A percentile compares a stretch with the other conserved stretches of the same genome.
These are phyloP conservation scores for Coniochaeta prunicola DNA, from an alignment of 2,329 filamentous ascomycete species.

Conservation along the genomic window DNA sequence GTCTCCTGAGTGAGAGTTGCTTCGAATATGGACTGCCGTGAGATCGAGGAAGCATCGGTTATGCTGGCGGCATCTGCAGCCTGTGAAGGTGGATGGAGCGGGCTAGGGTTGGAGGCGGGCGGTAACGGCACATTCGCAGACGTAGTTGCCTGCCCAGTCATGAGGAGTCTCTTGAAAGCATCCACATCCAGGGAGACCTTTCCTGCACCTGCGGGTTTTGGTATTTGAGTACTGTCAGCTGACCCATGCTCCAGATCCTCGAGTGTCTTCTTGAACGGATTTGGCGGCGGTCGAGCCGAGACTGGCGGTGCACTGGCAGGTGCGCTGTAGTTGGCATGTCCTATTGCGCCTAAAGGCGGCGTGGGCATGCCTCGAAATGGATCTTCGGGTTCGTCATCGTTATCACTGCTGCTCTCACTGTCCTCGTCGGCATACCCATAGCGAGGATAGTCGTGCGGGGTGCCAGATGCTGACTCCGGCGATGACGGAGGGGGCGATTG, in stretches of 20 bases:
- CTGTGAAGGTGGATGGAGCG: slow-evolving; percentile 15
- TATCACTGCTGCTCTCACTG: slow-evolving; percentile 20
- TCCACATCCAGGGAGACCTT: slow-evolving; percentile 62
- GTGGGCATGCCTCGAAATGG: slow-evolving; percentile 23
- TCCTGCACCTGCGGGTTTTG: slow-evolving; percentile 22
- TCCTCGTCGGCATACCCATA: slow-evolving; percentile 20
- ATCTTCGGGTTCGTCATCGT: slow-evolving; percentile 20
- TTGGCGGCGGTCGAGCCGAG: slow-evolving; percentile 28
- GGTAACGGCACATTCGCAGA: slow-evolving; percentile 14
- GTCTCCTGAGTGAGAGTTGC: slow-evolving; percentile 32
- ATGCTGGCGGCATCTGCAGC: slow-evolving; percentile 38
- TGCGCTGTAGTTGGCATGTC: slow-evolving; percentile 12
- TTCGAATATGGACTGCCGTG: slow-evolving; percentile 53
- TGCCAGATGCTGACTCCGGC: slow-evolving; percentile 39
- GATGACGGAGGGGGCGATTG: slow-evolving; percentile 57
- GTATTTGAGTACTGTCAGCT: slow-evolving; percentile 23
- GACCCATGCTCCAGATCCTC: slow-evolving; percentile 38
- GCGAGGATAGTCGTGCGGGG: slow-evolving; percentile 21
- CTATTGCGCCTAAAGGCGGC: slow-evolving; percentile 12
- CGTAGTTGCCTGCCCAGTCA: slow-evolving; percentile 58
- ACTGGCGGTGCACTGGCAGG: slow-evolving; percentile 11
- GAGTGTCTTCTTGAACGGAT: slow-evolving; percentile 50
- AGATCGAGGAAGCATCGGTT: slow-evolving; percentile 52
- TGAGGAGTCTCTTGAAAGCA: slow-evolving; percentile 66
- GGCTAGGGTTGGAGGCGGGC: slow-evolving; percentile 4